These are phyloP conservation scores for Misopates orontium DNA, from an alignment of 257 asterid genomes.

Conservation along the genomic window DNA sequence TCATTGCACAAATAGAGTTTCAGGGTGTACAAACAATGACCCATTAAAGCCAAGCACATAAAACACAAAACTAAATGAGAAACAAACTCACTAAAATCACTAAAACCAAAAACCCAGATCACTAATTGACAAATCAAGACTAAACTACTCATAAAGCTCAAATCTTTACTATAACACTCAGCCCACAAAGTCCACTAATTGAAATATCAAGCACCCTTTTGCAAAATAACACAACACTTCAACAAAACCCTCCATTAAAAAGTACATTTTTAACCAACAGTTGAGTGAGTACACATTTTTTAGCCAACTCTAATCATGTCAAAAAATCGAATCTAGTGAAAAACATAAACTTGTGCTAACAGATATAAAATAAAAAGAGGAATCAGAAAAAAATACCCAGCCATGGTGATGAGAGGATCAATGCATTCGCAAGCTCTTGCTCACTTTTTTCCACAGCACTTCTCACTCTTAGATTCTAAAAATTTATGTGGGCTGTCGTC, in stretches of 20 bases:
- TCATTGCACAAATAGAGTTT: neutral
- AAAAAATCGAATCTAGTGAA: constrained; percentile 3
- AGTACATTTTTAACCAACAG: neutral
- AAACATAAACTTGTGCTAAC: neutral
- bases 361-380: neutral
- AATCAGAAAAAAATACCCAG: constrained; percentile 47
- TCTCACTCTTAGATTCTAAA: too few relatives aligned
- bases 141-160: neutral
- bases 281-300: neutral
- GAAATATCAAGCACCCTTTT: neutral
- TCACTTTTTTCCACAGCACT: neutral
- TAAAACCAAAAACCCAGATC: constrained; percentile 30
- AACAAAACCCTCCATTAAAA: neutral
- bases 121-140: constrained; percentile 18
- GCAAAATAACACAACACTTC: neutral
- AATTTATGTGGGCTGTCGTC: too few relatives aligned
- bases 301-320: neutral
- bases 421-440: too few relatives aligned
- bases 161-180: neutral
- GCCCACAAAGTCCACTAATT: neutral
- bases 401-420: constrained; percentile 44
- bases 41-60: neutral
- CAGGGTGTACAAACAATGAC: neutral
- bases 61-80: constrained; percentile 5
- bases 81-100: neutral